These are phyloP conservation scores for Symbiotaphrina buchneri DNA, from an alignment of 495 filamentous ascomycete genomes.

Conservation along the genomic window DNA sequence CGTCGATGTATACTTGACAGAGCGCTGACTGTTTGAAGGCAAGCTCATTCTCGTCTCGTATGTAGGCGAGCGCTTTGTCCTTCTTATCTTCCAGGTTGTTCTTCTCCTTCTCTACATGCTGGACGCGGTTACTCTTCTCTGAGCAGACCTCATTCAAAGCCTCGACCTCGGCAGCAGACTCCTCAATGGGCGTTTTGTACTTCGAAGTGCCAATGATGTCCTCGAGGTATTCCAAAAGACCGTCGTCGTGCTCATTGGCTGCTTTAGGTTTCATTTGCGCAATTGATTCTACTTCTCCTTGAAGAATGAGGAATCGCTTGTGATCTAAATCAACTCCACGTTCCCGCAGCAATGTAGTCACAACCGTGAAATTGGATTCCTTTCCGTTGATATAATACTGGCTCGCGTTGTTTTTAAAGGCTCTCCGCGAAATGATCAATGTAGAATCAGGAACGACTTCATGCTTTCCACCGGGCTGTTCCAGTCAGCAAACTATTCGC, in stretches of 20 bases:
- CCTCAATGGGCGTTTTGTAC: conserved; percentile 92
- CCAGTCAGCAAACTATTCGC: too few relatives aligned
- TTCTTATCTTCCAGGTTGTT: conserved; percentile 85
- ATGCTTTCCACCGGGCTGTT: conserved; percentile 38
- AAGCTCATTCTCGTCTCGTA: conserved; percentile 84
- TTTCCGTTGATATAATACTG: conserved; percentile 89
- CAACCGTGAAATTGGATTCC: conserved; percentile 73
- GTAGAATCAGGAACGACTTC: conserved; percentile 61
- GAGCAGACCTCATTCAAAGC: conserved; percentile 81
- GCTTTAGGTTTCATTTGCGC: conserved; percentile 99
- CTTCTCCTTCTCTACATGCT: conserved; percentile 97
- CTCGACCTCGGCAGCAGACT: conserved; percentile 72
- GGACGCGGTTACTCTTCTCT: conserved; percentile 83
- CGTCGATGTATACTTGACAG: conserved; percentile 75
- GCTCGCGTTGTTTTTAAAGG: conserved; percentile 95
- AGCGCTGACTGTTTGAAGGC: conserved; percentile 68
- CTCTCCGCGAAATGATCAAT: conserved; percentile 71
- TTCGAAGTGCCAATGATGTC: conserved; percentile 97
- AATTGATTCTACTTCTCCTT: conserved; percentile 96
- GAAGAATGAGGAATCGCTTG: conserved; percentile 91
- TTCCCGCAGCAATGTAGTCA: conserved; percentile 72
- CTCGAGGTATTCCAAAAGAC: conserved; percentile 87
- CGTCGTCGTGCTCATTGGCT: conserved; percentile 82
- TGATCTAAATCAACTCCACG: conserved; percentile 89
- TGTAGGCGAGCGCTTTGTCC: conserved; percentile 71